Base-by-base conservation (phyloP, 495 filamentous ascomycete genomes). In the Mycothermus thermophilus region DNA sequence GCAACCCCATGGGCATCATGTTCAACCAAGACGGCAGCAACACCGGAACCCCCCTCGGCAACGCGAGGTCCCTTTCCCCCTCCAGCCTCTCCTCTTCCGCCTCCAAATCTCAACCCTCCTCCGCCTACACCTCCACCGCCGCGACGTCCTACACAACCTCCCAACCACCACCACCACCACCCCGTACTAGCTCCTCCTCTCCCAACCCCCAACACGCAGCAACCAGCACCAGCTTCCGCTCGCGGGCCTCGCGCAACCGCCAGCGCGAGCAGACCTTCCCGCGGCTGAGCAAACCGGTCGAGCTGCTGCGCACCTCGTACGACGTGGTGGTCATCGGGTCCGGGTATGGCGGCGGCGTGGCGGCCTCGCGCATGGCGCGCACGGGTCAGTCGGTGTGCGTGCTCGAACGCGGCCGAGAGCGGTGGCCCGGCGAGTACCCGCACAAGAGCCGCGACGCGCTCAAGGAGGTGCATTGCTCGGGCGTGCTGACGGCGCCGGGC, bases 251-350 rank as follows among this genome's bases (percentile, higher is more conserved):
- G 20, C n/a, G 59, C 7, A 55, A 58, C 33, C 54, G 58, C 34
- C 49, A 49, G 18, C 49, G 51, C 11, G 46, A 40, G 11, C 34
- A 50, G 27, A 19, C 37, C 27, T 72, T 62, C 40, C 73, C 74
- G 1, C 61, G 63, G 1, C 61, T 80, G 16, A 68, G 66, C 32
- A 66, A 60, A 37, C 66, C 75, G 0, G 64, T 77, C 13, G 60
- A 72, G 39, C 60, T 68, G 11, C 65, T 80, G 44, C 57, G 69
- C 20, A 48, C 56, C 25, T 47, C 56, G n/a, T 79, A 80, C 35
- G 75, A 82, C 46, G 68, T 70, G 15, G 68, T 80, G 16, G 69
- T 80, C 10, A 67, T 80, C 30, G 75, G 77, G 0, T 78, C 73
- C 12, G 77, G 77, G 1, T 79, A 79, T 52, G 75, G 75, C 10